Conservation (phyloP, 352 stramenopile species). For the Vaucheria bursata region DNA sequence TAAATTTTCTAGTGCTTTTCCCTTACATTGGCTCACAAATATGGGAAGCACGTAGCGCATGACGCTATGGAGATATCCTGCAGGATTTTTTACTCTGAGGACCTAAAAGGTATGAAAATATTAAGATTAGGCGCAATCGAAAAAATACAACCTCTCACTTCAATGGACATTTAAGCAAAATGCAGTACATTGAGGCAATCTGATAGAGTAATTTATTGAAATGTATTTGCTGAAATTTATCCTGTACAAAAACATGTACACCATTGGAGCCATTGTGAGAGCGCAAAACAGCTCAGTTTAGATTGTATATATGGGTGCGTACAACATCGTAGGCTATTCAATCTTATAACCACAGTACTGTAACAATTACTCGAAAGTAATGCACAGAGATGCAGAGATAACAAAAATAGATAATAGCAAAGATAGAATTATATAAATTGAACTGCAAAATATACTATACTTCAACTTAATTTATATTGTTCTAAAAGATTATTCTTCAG, state of each 20-base stretch:
- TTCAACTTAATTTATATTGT: too few species aligned
- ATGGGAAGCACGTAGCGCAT: not conserved
- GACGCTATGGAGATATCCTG: not conserved
- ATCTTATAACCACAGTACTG: too few species aligned
- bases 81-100: not conserved
- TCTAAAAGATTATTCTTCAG: too few species aligned
- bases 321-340: too few species aligned
- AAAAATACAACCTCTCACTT: not conserved
- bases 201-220: not conserved
- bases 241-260: not conserved
- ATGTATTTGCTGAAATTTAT: not conserved
- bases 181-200: not conserved
- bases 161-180: not conserved
- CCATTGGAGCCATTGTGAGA: not conserved
- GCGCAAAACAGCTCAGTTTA: constrained; percentile 7
- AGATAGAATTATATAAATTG: too few species aligned
- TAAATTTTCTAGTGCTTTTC: not conserved
- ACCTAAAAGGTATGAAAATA: not conserved
- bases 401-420: too few species aligned
- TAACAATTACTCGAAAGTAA: too few species aligned
- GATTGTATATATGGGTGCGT: too few species aligned
- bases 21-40: not conserved
- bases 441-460: too few species aligned
- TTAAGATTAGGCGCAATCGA: not conserved
- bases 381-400: too few species aligned